Evolutionary conservation across 495 filamentous ascomycete genomes (phyloP).

Genomic region (Patellaria atrata): DNA sequence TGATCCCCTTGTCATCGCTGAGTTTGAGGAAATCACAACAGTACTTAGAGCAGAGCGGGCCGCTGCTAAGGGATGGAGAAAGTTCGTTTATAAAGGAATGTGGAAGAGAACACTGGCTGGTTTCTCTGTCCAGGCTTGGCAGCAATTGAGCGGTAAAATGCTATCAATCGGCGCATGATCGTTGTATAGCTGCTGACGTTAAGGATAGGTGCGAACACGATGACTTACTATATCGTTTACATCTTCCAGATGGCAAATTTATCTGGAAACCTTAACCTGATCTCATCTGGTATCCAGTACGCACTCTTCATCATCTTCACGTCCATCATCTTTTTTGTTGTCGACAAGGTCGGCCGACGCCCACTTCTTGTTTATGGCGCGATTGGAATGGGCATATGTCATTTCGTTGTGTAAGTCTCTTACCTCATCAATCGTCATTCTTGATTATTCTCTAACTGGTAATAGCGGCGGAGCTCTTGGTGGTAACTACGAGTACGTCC

Average conservation of each 20-base stretch:
- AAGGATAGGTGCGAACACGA: constrained; percentile 32
- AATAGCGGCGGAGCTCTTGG: too few species aligned
- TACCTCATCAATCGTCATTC: too few species aligned
- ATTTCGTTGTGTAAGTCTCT: constrained; percentile 50
- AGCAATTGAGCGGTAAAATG: constrained; percentile 49
- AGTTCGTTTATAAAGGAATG: constrained; percentile 49
- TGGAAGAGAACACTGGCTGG: constrained; percentile 61
- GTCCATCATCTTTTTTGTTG: constrained; percentile 50
- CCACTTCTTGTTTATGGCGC: constrained; percentile 55
- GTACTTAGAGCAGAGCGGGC: constrained; percentile 43
- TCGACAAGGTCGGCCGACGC: constrained; percentile 62
- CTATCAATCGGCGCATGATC: neutral
- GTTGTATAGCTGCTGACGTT: too few species aligned
- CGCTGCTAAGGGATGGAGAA: constrained; percentile 39
- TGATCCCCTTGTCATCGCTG: constrained; percentile 54
- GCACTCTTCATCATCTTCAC: constrained; percentile 63
- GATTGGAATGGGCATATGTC: constrained; percentile 53
- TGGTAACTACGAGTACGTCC: too few species aligned
- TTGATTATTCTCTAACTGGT: too few species aligned
- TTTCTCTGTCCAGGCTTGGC: constrained; percentile 52
- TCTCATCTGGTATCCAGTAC: constrained; percentile 59
- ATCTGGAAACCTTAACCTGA: constrained; percentile 48
- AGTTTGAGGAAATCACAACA: constrained; percentile 55
- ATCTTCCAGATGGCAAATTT: constrained; percentile 56
- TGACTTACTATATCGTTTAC: constrained; percentile 59